Evolutionary conservation across 306 rosid species (phyloP).

Genomic region (Geum urbanum): DNA sequence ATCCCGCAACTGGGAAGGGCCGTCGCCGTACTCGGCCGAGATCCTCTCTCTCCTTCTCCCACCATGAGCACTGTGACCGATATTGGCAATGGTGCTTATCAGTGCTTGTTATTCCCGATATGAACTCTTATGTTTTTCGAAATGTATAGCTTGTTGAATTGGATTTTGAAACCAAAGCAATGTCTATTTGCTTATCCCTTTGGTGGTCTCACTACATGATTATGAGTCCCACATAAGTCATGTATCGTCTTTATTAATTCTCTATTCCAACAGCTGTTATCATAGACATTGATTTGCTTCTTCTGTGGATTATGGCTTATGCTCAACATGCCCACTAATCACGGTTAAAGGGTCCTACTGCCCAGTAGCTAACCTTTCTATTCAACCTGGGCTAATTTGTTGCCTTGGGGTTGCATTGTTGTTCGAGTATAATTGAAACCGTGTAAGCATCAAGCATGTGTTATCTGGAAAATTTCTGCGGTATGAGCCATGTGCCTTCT

Average conservation of each 20-base stretch:
- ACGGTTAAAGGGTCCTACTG: background rate
- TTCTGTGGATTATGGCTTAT: background rate
- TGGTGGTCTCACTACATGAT: slow-evolving; percentile 2
- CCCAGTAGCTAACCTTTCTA: background rate
- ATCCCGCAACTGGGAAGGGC: too few relatives aligned
- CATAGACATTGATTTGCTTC: background rate
- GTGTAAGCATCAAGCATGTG: background rate
- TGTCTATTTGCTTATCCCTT: background rate
- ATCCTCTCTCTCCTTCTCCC: too few relatives aligned
- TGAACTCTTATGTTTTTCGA: background rate
- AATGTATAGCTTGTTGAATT: background rate
- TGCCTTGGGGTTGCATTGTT: background rate
- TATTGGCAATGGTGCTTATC: too few relatives aligned
- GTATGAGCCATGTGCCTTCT: background rate
- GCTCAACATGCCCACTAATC: slow-evolving; percentile 1
- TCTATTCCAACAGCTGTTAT: background rate
- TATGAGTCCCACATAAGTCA: slow-evolving; percentile 4
- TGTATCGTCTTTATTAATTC: background rate
- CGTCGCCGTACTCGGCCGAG: too few relatives aligned
- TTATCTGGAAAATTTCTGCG: background rate
- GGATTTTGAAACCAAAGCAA: slow-evolving; percentile 3
- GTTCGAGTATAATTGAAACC: background rate
- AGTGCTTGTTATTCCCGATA: too few relatives aligned
- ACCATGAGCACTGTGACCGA: too few relatives aligned
- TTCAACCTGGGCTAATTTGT: background rate